Evolutionary conservation across 2,329 filamentous ascomycete genomes (phyloP), one percentile per base, ranked within the genome.

Genomic region (Ploettnerulaceae sp.): DNA sequence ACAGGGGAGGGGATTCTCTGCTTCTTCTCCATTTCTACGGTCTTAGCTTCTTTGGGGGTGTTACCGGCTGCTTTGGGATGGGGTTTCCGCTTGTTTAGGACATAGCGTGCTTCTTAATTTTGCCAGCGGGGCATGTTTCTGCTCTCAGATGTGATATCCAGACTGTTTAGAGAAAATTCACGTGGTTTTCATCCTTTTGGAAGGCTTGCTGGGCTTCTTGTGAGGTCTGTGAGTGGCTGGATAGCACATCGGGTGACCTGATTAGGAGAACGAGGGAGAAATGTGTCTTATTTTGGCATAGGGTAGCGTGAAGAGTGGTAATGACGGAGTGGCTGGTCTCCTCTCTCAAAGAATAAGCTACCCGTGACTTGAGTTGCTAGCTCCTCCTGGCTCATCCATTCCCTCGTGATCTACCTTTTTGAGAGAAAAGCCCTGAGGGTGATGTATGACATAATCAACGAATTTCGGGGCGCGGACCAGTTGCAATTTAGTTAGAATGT

Each of bases 31-130:
- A 3, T 34, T 18, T 18, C 14, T 11, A 4, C 36, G 14, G 14
- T 17, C 36, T 40, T 29, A 29, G 37, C 37, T 40, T 40, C 37
- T 40, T 40, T 3, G n/a, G 39, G 39, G 28, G 39, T 8, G 39
- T 42, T 42, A 25, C 21, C 34, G 39, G 39, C 39, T 42, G 39
- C 22, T 25, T 26, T 24, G n/a, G 29, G 39, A 9, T 32, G 14
- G 28, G 25, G 22, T 24, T 33, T 5, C 7, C 24, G 25, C 28
- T 25, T 42, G 14, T 25, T 33, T 42, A 8, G 39, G 39, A 24
- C 29, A 9, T 8, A 29, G 26, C 26, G 26, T 29, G n/a, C n/a
- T 29, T 29, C 26, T n/a, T 29, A 8, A 3, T 29, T 8, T 29
- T 9, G 26, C 14, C 7, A n/a, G n/a, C n/a, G n/a, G n/a, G n/a